phyloP scores from a whole-genome alignment of 2,329 filamentous ascomycete genomes.

The Trichoderma polysporum region DNA sequence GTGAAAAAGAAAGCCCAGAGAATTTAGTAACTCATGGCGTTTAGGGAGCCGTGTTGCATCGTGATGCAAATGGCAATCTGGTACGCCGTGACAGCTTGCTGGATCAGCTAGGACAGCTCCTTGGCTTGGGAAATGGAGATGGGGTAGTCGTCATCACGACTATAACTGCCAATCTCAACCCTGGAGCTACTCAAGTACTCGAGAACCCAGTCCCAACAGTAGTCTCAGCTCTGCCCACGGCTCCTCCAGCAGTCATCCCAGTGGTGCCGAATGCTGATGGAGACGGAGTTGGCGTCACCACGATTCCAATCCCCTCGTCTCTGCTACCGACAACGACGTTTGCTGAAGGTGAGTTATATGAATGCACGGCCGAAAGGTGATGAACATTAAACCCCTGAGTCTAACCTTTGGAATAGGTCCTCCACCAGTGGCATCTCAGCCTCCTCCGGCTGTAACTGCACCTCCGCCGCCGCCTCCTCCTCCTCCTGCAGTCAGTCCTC shows the following conservation, averaged over 20 bases:
- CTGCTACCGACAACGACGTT: conserved; percentile 34
- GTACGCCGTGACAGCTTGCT: conserved; percentile 11
- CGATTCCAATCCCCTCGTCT: conserved; percentile 30
- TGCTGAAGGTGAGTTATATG: neutral
- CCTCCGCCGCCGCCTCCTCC: conserved; percentile 12
- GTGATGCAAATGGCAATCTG: conserved; percentile 7
- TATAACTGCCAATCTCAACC: conserved; percentile 1
- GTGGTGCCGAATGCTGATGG: conserved; percentile 25
- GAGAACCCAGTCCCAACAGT: neutral
- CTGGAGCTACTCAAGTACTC: neutral
- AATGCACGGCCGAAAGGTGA: neutral
- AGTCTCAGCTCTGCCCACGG: neutral
- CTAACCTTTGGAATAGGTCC: neutral
- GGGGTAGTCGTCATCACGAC: neutral
- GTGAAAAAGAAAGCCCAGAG: neutral
- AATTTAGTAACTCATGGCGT: neutral
- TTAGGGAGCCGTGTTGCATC: conserved; percentile 17
- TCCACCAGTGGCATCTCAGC: conserved; percentile 1
- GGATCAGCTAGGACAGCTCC: conserved; percentile 21
- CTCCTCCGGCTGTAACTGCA: conserved; percentile 1
- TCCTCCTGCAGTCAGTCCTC: conserved; percentile 14
- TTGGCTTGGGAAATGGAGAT: conserved; percentile 9
- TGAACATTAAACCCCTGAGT: neutral
- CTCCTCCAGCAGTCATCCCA: neutral
- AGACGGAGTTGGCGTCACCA: conserved; percentile 34